Base-by-base conservation (phyloP, 805 yeast genomes). In the Candida ulmi region DNA sequence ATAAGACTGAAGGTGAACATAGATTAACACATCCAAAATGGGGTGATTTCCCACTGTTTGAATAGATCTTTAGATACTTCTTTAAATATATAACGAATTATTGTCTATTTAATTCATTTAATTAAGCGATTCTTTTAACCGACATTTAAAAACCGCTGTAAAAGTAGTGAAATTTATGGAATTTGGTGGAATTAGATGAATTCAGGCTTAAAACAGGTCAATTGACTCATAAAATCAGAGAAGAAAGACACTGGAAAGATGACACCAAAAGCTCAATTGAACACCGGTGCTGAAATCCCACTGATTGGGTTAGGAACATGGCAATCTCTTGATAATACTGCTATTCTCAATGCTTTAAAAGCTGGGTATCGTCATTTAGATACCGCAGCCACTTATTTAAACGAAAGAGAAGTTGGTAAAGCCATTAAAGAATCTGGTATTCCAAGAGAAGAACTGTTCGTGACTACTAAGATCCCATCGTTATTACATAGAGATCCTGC, bases 391-490 rank as follows among this genome's bases (percentile, higher is more conserved):
- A 55, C 51, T 29, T 82, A 81, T 63, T 52, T 60, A 5, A 82
- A 80, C 55, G 80, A 80, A 52, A 54, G 51, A n/a, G 79, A 74
- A 49, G 71, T 71, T n/a, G 76, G 76, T n/a, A 64, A 63, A 33
- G 87, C 78, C 17, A 66, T 79, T 43, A 62, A 61, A 24, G 53
- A 58, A 30, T 74, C 80, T 33, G 83, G 82, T 12, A 65, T 83
- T 25, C 76, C 79, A 43, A 72, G 93, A 57, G 71, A 71, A 19
- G 80, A 82, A 36, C 52, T 84, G 17, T 84, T 80, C 50, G 64
- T 84, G 49, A 82, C 88, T 48, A 83, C 91, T 41, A 84, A 84
- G 56, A 65, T 84, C 43, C 76, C 82, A 79, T 65, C 70, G 42
- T 63, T 76, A 12, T 51, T 45, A 42, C 53, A 48, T 11, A 69